Evolutionary conservation across 2,329 filamentous ascomycete species (phyloP).

Genomic region (Paecilomyces formosus): DNA sequence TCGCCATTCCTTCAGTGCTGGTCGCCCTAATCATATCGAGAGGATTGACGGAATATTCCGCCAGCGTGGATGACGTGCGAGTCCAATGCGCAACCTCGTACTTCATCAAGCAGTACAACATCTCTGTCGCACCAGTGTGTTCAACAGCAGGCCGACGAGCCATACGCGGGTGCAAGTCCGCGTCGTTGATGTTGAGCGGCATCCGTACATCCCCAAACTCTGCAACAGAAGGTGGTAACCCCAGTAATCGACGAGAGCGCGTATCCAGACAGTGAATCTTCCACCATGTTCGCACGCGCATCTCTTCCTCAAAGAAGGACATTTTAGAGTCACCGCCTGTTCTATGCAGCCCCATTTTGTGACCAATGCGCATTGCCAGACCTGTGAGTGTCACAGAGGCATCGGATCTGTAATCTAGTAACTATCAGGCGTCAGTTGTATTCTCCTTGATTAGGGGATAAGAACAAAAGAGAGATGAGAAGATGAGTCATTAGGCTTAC

Average conservation of each 20-base stretch:
- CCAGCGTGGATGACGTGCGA: conserved; percentile 6
- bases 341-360: conserved; percentile 60
- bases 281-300: conserved; percentile 63
- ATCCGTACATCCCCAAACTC: background rate
- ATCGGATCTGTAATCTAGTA: conserved; percentile 39
- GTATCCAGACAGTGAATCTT: conserved; percentile 20
- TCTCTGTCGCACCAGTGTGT: conserved; percentile 39
- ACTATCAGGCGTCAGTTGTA: too few species aligned
- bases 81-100: conserved; percentile 23
- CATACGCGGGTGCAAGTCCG: conserved; percentile 37
- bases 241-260: too few species aligned
- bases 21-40: too few species aligned
- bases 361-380: conserved; percentile 55
- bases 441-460: too few species aligned
- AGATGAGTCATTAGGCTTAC: background rate
- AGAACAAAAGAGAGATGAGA: too few species aligned
- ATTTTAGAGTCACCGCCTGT: conserved; percentile 53
- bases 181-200: conserved; percentile 38
- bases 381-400: conserved; percentile 55
- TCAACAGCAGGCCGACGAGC: conserved; percentile 32
- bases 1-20: conserved; percentile 5
- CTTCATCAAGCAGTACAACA: conserved; percentile 31
- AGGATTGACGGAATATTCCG: conserved; percentile 8
- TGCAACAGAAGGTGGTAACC: too few species aligned
- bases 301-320: conserved; percentile 58